These are phyloP conservation scores for Aspergillus diversus DNA, from an alignment of 495 filamentous ascomycete genomes.

Conservation along the genomic window DNA sequence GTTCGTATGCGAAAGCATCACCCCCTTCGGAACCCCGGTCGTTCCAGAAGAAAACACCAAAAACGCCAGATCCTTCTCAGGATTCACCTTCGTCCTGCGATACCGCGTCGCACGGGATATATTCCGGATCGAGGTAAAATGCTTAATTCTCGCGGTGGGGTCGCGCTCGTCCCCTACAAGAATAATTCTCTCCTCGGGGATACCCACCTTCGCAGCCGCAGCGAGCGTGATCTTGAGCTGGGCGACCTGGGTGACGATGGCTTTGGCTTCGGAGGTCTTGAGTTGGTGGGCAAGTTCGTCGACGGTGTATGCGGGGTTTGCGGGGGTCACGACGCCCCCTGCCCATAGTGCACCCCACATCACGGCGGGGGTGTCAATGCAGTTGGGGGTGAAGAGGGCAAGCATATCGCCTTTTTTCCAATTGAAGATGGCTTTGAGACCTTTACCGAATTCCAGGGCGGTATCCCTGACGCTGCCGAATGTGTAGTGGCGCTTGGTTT, in stretches of 20 bases:
- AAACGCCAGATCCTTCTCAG: conserved; percentile 57
- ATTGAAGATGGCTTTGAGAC: conserved; percentile 67
- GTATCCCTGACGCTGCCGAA: conserved; percentile 65
- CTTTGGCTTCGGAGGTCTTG: conserved; percentile 77
- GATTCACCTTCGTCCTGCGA: conserved; percentile 49
- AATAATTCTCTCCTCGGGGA: conserved; percentile 68
- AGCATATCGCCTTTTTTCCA: conserved; percentile 85
- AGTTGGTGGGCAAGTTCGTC: conserved; percentile 90
- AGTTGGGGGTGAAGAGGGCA: conserved; percentile 72
- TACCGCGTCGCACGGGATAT: conserved; percentile 53
- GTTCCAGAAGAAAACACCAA: conserved; percentile 88
- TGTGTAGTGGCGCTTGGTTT: conserved; percentile 73
- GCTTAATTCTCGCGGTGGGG: conserved; percentile 61
- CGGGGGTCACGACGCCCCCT: conserved; percentile 77
- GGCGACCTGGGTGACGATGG: conserved; percentile 69
- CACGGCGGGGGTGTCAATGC: conserved; percentile 70
- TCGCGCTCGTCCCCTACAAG: conserved; percentile 77
- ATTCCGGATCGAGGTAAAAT: conserved; percentile 74
- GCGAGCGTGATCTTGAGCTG: conserved; percentile 63
- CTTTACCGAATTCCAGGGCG: conserved; percentile 77
- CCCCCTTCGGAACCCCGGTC: conserved; percentile 91
- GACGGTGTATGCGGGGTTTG: conserved; percentile 84
- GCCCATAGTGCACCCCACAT: conserved; percentile 85
- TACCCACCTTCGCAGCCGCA: conserved; percentile 69
- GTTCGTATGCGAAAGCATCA: conserved; percentile 83